Evolutionary conservation across 441 rosid species (phyloP), one percentile per base, ranked within the genome.

Genomic region (Flueggea neowawraea): DNA sequence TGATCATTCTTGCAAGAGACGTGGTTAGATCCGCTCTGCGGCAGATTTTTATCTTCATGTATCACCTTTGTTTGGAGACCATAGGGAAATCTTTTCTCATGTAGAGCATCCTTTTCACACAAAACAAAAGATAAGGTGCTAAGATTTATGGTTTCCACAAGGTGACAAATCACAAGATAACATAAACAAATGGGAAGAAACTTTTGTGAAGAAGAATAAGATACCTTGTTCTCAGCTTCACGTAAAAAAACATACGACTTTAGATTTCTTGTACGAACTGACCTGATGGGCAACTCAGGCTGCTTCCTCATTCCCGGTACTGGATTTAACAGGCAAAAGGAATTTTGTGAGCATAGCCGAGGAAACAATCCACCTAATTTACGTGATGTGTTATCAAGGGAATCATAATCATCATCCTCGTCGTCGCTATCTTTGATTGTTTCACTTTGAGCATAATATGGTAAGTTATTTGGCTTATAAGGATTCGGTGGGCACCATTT

Each of bases 311-410:
- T 73, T 59, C 84, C 82, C 2, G 95, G 86, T 54, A 85, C 72
- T 0, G 91, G 79, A 72, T 79, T 93, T 73, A 85, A 54, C 49
- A 88, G 62, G 64, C 87, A 78, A 59, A 84, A 78, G 9, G 90
- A 86, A 73, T 55, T 79, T 49, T 77, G 80, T 44, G 78, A 49
- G 69, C 86, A 82, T 2, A 83, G 65, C 69, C 70, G 87, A 68
- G 95, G 89, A 33, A 87, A 62, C 61, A 85, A 64, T 67, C 90
- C 90, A 68, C 90, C 87, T 64, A 73, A 61, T 65, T 75, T 72
- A 73, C 67, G 54, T 16, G 83, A 75, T 55, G 70, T 55, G 16
- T 72, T 63, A 28, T 61, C 69, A n/a, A 65, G 54, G 59, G 49
- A 57, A 51, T 63, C 70, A 62, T 36, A 16, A 52, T 73, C 74